A percentile compares a stretch with the other conserved stretches of the same genome.
Evolutionary conservation across 495 filamentous ascomycete species (phyloP).

Genomic region (Delitschia confertaspora): DNA sequence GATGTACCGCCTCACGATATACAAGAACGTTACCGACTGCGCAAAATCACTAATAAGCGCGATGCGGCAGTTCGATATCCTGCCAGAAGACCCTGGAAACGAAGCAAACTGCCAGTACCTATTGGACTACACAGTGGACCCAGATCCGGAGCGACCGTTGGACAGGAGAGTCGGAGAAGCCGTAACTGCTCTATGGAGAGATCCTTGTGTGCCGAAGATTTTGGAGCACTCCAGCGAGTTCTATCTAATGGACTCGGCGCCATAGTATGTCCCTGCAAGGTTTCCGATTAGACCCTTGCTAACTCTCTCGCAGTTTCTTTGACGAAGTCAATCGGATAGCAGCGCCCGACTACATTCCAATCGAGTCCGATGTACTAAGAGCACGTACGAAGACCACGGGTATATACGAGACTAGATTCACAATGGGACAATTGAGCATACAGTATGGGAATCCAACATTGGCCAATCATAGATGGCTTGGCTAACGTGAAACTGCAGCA

Average conservation of each 20-base stretch:
- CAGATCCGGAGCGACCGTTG: conserved; percentile 74
- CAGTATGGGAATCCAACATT: conserved; percentile 56
- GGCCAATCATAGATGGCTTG: neutral
- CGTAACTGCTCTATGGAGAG: conserved; percentile 80
- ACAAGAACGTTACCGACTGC: conserved; percentile 96
- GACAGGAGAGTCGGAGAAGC: conserved; percentile 72
- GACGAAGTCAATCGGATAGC: conserved; percentile 84
- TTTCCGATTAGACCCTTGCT: conserved; percentile 13
- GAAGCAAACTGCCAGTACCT: conserved; percentile 69
- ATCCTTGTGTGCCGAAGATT: conserved; percentile 70
- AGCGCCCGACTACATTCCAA: conserved; percentile 75
- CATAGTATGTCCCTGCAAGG: conserved; percentile 61
- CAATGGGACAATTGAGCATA: conserved; percentile 96
- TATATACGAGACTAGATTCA: conserved; percentile 97
- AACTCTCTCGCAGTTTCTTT: conserved; percentile 68
- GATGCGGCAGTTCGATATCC: conserved; percentile 78
- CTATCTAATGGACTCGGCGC: conserved; percentile 97
- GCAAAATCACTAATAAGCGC: conserved; percentile 83
- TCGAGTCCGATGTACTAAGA: conserved; percentile 85
- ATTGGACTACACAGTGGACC: conserved; percentile 77
- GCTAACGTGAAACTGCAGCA: conserved; percentile 47
- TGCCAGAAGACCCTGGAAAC: conserved; percentile 61
- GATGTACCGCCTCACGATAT: conserved; percentile 89
- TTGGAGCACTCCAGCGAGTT: conserved; percentile 96
- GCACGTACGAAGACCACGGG: conserved; percentile 98